A percentile compares a stretch with the other conserved stretches of the same genome.
phyloP scores from a whole-genome alignment of 768 basidiomycete species.

The Collybia mongolica region DNA sequence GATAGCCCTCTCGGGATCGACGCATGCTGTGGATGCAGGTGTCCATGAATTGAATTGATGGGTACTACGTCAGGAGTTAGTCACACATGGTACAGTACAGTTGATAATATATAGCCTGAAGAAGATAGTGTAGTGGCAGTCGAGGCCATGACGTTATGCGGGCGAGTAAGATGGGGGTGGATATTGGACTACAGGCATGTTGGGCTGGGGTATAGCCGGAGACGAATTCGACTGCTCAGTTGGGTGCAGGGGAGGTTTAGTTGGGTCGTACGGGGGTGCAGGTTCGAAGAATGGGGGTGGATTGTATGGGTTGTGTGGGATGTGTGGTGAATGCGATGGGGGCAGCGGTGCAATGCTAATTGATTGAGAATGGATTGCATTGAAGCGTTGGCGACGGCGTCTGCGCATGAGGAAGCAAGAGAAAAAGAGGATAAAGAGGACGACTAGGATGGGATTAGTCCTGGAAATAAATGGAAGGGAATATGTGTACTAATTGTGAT shows the following conservation, averaged over 20 bases:
- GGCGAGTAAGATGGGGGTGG: conserved; percentile 17
- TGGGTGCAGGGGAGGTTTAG: background rate
- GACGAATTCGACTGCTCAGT: background rate
- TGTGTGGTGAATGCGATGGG: background rate
- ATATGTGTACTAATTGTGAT: conserved; percentile 6
- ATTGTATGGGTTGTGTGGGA: background rate
- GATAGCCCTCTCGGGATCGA: too few species aligned
- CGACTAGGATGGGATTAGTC: background rate
- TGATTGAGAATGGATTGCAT: background rate
- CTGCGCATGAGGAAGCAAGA: conserved; percentile 4
- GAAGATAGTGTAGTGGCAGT: too few species aligned
- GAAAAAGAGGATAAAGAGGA: conserved; percentile 2
- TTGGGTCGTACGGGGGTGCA: conserved; percentile 12
- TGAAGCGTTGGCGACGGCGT: background rate
- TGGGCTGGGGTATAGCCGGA: background rate
- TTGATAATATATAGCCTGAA: too few species aligned
- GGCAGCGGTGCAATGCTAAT: background rate
- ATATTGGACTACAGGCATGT: conserved; percentile 6
- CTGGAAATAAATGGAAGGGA: background rate
- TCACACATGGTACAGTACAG: too few species aligned
- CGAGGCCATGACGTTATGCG: background rate
- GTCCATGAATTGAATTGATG: too few species aligned
- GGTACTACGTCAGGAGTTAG: too few species aligned
- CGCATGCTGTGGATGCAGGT: too few species aligned
- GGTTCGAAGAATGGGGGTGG: conserved; percentile 9